phyloP scores from a whole-genome alignment of 208 protist species.

The Leishmania arabica region DNA sequence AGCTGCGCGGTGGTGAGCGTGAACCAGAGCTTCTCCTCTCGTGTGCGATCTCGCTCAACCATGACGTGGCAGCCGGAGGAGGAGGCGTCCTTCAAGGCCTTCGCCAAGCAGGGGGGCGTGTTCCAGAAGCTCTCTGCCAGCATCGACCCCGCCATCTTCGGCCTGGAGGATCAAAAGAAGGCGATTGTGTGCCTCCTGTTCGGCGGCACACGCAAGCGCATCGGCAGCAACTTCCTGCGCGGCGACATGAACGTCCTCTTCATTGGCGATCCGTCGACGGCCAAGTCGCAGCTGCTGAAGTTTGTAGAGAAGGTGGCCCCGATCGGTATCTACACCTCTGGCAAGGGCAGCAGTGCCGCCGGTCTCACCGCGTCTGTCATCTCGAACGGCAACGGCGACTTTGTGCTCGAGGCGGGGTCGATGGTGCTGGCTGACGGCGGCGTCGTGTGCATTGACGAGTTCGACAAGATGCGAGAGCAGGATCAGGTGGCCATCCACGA shows the following conservation, averaged over 20 bases:
- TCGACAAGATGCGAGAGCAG: constrained; percentile 99
- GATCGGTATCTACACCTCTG: constrained; percentile 99
- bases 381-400: constrained; percentile 93
- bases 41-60: constrained; percentile 75
- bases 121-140: constrained; percentile 95
- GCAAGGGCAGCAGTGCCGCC: constrained; percentile 98
- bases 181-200: constrained; percentile 97
- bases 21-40: constrained; percentile 90
- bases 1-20: constrained; percentile 68
- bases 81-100: constrained; percentile 90
- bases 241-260: constrained; percentile 99
- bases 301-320: constrained; percentile 97
- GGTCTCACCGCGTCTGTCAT: constrained; percentile 98
- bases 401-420: constrained; percentile 99
- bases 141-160: constrained; percentile 98
- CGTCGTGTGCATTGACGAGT: constrained; percentile 99
- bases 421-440: constrained; percentile 99
- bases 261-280: constrained; percentile 99
- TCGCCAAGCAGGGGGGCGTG: constrained; percentile 82
- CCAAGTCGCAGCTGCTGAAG: constrained; percentile 99
- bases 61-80: constrained; percentile 89
- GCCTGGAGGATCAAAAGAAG: constrained; percentile 97
- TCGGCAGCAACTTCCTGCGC: constrained; percentile 97
- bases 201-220: constrained; percentile 96
- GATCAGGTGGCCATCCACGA: constrained; percentile 99